Conservation (phyloP, 176 grass and related monocot genomes). For the Oryza australiensis region DNA sequence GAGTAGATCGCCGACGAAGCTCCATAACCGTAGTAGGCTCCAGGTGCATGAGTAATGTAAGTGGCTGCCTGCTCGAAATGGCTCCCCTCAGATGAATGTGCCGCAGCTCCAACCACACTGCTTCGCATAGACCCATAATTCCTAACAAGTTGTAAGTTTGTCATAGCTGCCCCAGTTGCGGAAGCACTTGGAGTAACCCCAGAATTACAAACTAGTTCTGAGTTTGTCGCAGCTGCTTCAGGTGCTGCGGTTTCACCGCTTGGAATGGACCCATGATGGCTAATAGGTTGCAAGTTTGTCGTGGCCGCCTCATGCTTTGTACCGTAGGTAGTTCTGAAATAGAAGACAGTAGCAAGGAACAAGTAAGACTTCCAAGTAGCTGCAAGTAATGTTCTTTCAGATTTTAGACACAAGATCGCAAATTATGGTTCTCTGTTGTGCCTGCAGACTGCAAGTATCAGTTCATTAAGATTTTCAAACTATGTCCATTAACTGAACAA, state of each 20-base stretch:
- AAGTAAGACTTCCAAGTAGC: not conserved
- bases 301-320: not conserved
- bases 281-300: conserved; percentile 24
- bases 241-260: not conserved
- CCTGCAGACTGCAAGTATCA: not conserved
- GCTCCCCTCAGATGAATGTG: not conserved
- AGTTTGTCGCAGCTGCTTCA: conserved; percentile 11
- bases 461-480: conserved; percentile 5
- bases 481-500: not conserved
- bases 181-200: not conserved
- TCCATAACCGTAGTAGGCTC: not conserved
- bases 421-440: conserved; percentile 5
- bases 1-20: not conserved
- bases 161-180: not conserved
- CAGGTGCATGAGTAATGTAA: not conserved
- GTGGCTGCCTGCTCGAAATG: not conserved
- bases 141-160: conserved; percentile 14
- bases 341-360: not conserved
- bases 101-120: not conserved
- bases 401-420: not conserved
- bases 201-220: conserved; percentile 4
- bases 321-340: conserved; percentile 30
- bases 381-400: not conserved
- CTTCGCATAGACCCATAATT: not conserved
- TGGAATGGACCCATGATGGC: conserved; percentile 6